phyloP scores from a whole-genome alignment of 108 stramenopile genomes.

The Nannochloropsis oceanica region DNA sequence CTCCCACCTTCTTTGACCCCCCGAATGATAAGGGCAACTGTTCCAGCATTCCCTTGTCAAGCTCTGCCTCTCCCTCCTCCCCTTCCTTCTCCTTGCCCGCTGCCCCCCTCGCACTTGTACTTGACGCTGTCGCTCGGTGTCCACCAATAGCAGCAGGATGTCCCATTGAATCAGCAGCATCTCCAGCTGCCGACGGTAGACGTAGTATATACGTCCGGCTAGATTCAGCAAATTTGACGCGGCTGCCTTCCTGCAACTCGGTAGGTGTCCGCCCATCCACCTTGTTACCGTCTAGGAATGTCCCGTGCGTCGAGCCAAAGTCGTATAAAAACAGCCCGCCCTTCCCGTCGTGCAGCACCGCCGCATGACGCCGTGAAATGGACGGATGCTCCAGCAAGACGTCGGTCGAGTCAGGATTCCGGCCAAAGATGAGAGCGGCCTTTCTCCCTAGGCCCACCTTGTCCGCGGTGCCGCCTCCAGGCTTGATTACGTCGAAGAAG shows the following conservation, averaged over 20 bases:
- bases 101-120: not conserved
- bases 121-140: no score
- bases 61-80: not conserved
- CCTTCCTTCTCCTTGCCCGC: not conserved
- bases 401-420: slow-evolving; percentile 24
- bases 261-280: not conserved
- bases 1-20: not conserved
- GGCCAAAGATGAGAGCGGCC: slow-evolving; percentile 1
- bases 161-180: not conserved
- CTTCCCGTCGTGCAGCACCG: slow-evolving; percentile 20
- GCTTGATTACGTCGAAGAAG: no score
- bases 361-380: slow-evolving; percentile 29
- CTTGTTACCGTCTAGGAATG: slow-evolving; percentile 20
- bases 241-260: slow-evolving; percentile 3
- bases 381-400: slow-evolving; percentile 22
- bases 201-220: not conserved
- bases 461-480: no score
- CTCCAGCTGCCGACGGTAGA: not conserved
- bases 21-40: not conserved
- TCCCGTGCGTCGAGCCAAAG: slow-evolving; percentile 23
- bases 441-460: no score
- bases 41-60: not conserved
- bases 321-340: slow-evolving; percentile 21
- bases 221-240: slow-evolving; percentile 12
- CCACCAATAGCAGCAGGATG: no score